phyloP scores from a whole-genome alignment of 1,139 yeast genomes.

The Scheffersomyces insectosa region DNA sequence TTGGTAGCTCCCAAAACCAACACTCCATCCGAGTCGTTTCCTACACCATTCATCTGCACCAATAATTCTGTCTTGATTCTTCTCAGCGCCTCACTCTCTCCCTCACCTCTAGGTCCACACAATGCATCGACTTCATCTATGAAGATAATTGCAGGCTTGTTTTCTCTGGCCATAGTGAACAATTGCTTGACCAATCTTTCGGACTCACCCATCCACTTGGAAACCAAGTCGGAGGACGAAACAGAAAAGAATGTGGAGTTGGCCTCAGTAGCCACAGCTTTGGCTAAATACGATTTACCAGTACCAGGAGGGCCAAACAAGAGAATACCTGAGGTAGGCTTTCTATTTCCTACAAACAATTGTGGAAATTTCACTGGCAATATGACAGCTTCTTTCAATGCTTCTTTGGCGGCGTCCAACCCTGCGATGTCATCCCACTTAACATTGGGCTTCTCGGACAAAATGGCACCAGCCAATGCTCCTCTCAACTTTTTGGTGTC shows the following conservation, averaged over 20 bases:
- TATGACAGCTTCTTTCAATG: constrained; percentile 95
- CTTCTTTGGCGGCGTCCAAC: constrained; percentile 91
- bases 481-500: constrained; percentile 88
- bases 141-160: constrained; percentile 91
- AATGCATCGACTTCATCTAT: constrained; percentile 98
- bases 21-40: constrained; percentile 91
- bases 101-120: constrained; percentile 98
- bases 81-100: constrained; percentile 94
- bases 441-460: constrained; percentile 91
- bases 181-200: constrained; percentile 93
- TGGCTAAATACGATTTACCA: constrained; percentile 94
- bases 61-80: constrained; percentile 94
- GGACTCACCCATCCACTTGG: constrained; percentile 99
- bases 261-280: constrained; percentile 98
- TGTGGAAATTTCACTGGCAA: constrained; percentile 95
- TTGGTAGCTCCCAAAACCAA: constrained; percentile 96
- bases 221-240: constrained; percentile 89
- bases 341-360: constrained; percentile 88
- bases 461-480: constrained; percentile 89
- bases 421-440: constrained; percentile 98
- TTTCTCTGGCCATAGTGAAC: constrained; percentile 94
- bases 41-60: constrained; percentile 99
- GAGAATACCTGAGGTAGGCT: constrained; percentile 89
- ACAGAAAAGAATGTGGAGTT: constrained; percentile 95
- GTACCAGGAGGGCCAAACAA: constrained; percentile 99